A percentile compares a stretch with the other conserved stretches of the same genome.
Conservation (phyloP, 805 yeast species). For the Ogataea populi-albae region DNA sequence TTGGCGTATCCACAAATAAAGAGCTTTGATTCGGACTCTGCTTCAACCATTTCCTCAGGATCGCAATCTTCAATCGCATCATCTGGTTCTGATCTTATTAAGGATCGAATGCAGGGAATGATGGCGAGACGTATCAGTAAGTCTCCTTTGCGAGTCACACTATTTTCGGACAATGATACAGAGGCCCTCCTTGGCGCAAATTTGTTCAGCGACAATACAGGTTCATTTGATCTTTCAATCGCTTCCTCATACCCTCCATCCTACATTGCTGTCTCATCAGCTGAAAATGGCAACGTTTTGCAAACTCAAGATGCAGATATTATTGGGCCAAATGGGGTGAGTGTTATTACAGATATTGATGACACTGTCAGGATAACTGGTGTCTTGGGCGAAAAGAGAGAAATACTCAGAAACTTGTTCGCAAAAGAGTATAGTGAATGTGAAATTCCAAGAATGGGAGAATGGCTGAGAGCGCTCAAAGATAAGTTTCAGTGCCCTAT, state of each 20-base stretch:
- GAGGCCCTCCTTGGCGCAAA: slow-evolving; percentile 30
- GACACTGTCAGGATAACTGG: slow-evolving; percentile 93
- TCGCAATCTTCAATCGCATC: slow-evolving; percentile 13
- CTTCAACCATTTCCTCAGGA: slow-evolving; percentile 17
- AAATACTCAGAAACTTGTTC: slow-evolving; percentile 74
- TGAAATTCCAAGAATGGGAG: slow-evolving; percentile 68
- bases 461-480: slow-evolving; percentile 62
- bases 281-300: slow-evolving; percentile 45
- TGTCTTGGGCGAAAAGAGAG: slow-evolving; percentile 82
- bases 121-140: slow-evolving; percentile 64
- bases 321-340: slow-evolving; percentile 49
- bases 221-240: slow-evolving; percentile 57
- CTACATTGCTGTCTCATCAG: slow-evolving; percentile 48
- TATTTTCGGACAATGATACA: slow-evolving; percentile 48
- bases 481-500: slow-evolving; percentile 46
- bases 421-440: slow-evolving; percentile 64
- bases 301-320: slow-evolving; percentile 44
- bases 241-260: slow-evolving; percentile 61
- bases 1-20: slow-evolving; percentile 27
- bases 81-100: slow-evolving; percentile 37
- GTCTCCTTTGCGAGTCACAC: slow-evolving; percentile 49
- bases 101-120: slow-evolving; percentile 66
- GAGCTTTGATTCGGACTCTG: slow-evolving; percentile 19
- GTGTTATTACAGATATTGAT: slow-evolving; percentile 86
- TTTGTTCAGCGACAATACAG: slow-evolving; percentile 60